phyloP scores from a whole-genome alignment of 75 land plant genomes.

The Cunninghamia lanceolata region DNA sequence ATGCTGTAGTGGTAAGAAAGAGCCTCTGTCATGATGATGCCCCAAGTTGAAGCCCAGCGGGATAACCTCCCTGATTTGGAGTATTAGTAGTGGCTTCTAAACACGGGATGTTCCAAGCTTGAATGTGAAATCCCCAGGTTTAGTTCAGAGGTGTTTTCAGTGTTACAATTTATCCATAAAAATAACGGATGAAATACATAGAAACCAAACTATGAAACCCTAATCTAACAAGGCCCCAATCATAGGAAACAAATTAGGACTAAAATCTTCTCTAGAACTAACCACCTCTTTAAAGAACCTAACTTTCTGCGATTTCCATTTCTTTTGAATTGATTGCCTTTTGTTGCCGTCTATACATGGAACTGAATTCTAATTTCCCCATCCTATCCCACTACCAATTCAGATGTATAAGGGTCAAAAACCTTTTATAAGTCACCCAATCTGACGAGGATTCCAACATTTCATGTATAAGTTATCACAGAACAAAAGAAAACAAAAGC shows the following conservation, averaged over 20 bases:
- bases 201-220: neutral
- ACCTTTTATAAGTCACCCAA: neutral
- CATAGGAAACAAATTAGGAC: neutral
- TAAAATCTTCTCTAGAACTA: neutral
- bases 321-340: neutral
- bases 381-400: neutral
- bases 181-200: neutral
- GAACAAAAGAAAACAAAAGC: neutral
- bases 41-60: neutral
- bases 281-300: neutral
- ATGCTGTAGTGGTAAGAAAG: neutral
- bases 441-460: neutral
- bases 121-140: neutral
- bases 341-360: neutral
- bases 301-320: neutral
- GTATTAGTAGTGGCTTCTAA: neutral
- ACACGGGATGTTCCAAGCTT: neutral
- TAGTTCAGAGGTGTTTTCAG: neutral
- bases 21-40: too few species aligned
- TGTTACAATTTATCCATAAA: neutral
- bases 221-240: neutral
- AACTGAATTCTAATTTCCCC: neutral
- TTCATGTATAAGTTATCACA: neutral
- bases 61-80: neutral
- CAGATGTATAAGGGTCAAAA: too few species aligned